Base-by-base conservation (phyloP, 768 basidiomycete genomes). In the Auricularia sp. region DNA sequence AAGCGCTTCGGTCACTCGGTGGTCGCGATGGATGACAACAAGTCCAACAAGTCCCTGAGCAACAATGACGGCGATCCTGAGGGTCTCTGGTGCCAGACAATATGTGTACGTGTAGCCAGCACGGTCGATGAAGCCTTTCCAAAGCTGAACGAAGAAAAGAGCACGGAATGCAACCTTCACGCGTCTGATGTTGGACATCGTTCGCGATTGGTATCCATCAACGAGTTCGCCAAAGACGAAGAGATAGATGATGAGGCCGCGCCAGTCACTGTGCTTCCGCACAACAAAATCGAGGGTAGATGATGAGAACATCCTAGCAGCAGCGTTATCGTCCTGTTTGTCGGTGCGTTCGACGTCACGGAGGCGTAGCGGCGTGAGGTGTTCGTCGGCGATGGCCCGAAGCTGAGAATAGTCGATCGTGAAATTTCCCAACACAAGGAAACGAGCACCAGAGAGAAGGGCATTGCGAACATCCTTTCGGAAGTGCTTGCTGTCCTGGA, bases 311-410 rank as follows among this genome's bases (percentile, higher is more conserved):
- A 81, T 66, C 0, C 76, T 72, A 3, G 73, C 64, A 0, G 80
- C 80, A 0, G 80, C 80, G 65, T 70, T 71, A 66, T 82, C 78
- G 68, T 81, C 81, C 71, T 82, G 79, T 0, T 74, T 66, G 62
- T 82, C 79, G 0, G n/a, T 4, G 6, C 47, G 47, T 4, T 51
- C 47, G 47, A 51, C 14, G n/a, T 51, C 47, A 3, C 47, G 47
- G 14, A 51, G 3, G 4, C n/a, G 12, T 21, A 51, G 47, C 14
- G 47, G 47, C n/a, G 47, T 16, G 3, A 16, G 47, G 47, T 14
- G 47, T 70, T 29, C 61, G 36, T 62, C 60, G 0, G 69, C 72
- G 16, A 76, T n/a, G 0, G 67, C 23, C 5, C 64, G 71, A 11
- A 74, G 62, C 36, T 70, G 67, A 2, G 53, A 36, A 59, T 72